These are phyloP conservation scores for Conticribra weissflogii DNA, from an alignment of 108 stramenopile species.

Conservation along the genomic window DNA sequence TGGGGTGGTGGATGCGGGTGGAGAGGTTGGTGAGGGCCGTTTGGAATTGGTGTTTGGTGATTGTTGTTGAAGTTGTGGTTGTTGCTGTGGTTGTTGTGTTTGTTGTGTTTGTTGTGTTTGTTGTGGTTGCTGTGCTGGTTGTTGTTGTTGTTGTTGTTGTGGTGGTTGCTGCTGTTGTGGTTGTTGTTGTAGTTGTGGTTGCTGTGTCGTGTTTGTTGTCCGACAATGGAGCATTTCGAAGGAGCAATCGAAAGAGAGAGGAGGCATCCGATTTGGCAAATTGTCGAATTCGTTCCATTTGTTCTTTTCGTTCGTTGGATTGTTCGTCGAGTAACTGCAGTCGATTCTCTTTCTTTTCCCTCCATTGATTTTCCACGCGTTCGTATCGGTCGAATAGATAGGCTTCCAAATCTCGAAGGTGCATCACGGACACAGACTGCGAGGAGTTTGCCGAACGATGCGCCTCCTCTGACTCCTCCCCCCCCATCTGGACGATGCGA, in stretches of 20 bases:
- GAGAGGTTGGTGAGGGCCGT: slow-evolving; percentile 37
- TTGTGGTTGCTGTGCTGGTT: background rate
- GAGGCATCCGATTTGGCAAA: slow-evolving; percentile 26
- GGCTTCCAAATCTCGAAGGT: slow-evolving; percentile 21
- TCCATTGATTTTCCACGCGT: slow-evolving; percentile 30
- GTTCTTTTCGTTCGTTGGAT: background rate
- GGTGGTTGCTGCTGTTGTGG: background rate
- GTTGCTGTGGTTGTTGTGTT: background rate
- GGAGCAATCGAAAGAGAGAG: slow-evolving; percentile 23
- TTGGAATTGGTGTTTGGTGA: slow-evolving; percentile 51
- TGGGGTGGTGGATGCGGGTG: slow-evolving; percentile 52
- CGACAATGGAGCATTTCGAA: background rate
- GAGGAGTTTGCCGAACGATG: background rate
- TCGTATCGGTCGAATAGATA: slow-evolving; percentile 26
- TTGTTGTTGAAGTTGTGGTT: background rate
- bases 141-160: background rate
- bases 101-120: background rate
- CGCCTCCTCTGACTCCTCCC: background rate
- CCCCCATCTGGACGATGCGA: slow-evolving; percentile 16
- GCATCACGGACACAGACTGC: slow-evolving; percentile 3
- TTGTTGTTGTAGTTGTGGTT: background rate
- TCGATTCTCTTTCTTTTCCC: background rate
- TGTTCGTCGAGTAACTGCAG: background rate
- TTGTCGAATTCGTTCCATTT: slow-evolving; percentile 12
- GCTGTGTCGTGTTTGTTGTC: background rate